Base-by-base conservation (phyloP, 169 alveolate species). In the Theileria sp. region DNA sequence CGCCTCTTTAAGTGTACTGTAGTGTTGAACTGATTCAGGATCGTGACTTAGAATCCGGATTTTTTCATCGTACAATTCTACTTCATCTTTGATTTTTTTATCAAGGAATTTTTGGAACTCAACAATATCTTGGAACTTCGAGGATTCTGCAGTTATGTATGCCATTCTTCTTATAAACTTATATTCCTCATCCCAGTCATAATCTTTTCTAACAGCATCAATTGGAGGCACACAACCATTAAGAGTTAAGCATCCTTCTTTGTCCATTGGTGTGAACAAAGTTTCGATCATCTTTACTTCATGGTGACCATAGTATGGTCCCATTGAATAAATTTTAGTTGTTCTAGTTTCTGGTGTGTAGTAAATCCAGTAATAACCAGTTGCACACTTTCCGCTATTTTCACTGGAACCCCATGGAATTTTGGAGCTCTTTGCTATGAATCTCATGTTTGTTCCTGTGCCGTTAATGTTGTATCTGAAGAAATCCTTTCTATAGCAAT, bases 281-380 rank as follows among this genome's bases (percentile, higher is more conserved):
- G 30, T 60, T 19, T 65, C 69, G 12, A 58, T 65, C 13, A 60
- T 28, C 38, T 75, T 66, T 25, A 78, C 34, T n/a, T 61, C 23
- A 51, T 79, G 82, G 51, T 79, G 65, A 21, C 91, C 91, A 78
- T 86, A 44, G 65, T 69, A 69, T 30, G 77, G 77, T 23, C 77
- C 77, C 21, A 51, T 17, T 66, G 32, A 17, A 60, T 69, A 51
- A 25, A 69, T 69, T 36, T 15, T 50, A 13, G 61, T 23, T 6
- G 23, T 60, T 15, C 21, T 2, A 13, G 19, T 23, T 26, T 1
- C 25, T 28, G 38, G 51, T 4, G 26, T 69, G 61, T 44, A 23
- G 77, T 50, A 69, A 17, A 69, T 69, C 77, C 77, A 69, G 51
- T 69, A 69, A 60, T 69, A 69, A 3, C 26, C 10, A 0, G 77